Percentiles rank a stretch among this genome's conserved stretches.
Evolutionary conservation across 768 basidiomycete genomes (phyloP).

Genomic region (Lactarius trivialis): DNA sequence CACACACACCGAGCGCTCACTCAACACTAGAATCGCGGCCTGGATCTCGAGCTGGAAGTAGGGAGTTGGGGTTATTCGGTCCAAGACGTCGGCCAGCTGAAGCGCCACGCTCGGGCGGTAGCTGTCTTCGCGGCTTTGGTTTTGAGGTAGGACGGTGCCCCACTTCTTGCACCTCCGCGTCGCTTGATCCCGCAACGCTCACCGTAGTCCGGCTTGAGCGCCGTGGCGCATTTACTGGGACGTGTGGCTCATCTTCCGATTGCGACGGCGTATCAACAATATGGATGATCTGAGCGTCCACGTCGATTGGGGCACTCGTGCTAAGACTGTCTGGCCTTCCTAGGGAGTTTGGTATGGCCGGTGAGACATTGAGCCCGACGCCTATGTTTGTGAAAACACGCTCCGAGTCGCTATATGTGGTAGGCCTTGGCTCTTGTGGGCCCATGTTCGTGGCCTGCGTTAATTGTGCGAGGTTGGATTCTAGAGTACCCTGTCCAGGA

Average conservation of each 20-base stretch:
- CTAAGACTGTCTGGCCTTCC: neutral
- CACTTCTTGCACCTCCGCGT: neutral
- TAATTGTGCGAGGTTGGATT: neutral
- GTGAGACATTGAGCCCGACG: neutral
- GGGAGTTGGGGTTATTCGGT: neutral
- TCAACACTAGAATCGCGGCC: constrained; percentile 14
- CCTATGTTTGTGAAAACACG: neutral
- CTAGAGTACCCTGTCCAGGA: neutral
- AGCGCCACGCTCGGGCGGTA: neutral
- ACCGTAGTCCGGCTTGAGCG: neutral
- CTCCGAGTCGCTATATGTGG: neutral
- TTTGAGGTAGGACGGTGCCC: neutral
- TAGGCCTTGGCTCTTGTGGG: neutral
- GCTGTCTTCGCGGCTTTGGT: constrained; percentile 7
- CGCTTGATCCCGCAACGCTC: neutral
- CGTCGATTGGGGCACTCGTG: neutral
- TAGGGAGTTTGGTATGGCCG: neutral
- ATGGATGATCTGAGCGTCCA: constrained; percentile 5
- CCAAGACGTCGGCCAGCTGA: neutral
- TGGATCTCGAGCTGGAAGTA: neutral
- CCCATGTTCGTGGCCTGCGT: neutral
- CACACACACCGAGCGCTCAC: constrained; percentile 2
- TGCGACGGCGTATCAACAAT: neutral
- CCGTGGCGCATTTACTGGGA: neutral
- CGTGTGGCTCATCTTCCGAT: neutral